A percentile compares a stretch with the other conserved stretches of the same genome.
Evolutionary conservation across 495 filamentous ascomycete species (phyloP).

Genomic region (Corynascus novoguineensis): DNA sequence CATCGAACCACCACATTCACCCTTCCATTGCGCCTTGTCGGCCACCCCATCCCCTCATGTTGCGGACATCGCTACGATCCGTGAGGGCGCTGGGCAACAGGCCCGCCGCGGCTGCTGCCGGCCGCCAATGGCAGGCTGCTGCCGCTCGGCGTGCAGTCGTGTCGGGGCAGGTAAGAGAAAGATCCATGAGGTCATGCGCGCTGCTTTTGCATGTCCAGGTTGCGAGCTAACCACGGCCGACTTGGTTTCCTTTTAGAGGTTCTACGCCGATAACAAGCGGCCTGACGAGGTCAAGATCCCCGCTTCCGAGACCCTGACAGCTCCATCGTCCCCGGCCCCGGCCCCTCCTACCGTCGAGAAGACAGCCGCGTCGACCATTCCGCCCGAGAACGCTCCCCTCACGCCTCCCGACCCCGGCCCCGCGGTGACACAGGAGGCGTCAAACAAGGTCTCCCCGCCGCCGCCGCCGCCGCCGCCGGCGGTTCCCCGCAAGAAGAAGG

Average conservation of each 20-base stretch:
- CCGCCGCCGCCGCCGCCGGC: constrained; percentile 41
- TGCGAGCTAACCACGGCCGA: constrained; percentile 1
- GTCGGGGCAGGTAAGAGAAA: constrained; percentile 31
- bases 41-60: constrained; percentile 56
- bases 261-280: constrained; percentile 51
- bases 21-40: constrained; percentile 36
- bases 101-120: constrained; percentile 41
- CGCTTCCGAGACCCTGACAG: constrained; percentile 50
- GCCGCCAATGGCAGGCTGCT: constrained; percentile 53
- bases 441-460: constrained; percentile 40
- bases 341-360: constrained; percentile 33
- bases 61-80: constrained; percentile 60
- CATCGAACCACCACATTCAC: constrained; percentile 32
- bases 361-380: constrained; percentile 48
- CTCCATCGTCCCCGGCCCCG: constrained; percentile 44
- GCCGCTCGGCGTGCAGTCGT: constrained; percentile 29
- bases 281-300: constrained; percentile 54
- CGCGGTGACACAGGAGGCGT: constrained; percentile 26
- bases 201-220: neutral
- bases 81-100: constrained; percentile 49
- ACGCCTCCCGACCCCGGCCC: constrained; percentile 39
- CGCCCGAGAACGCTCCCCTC: constrained; percentile 57
- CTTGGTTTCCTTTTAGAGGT: constrained; percentile 39
- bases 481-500: constrained; percentile 56
- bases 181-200: constrained; percentile 23